Percentiles rank a stretch among this genome's conserved stretches.
phyloP scores from a whole-genome alignment of 1,139 yeast species.

The Taiozyma sp. region DNA sequence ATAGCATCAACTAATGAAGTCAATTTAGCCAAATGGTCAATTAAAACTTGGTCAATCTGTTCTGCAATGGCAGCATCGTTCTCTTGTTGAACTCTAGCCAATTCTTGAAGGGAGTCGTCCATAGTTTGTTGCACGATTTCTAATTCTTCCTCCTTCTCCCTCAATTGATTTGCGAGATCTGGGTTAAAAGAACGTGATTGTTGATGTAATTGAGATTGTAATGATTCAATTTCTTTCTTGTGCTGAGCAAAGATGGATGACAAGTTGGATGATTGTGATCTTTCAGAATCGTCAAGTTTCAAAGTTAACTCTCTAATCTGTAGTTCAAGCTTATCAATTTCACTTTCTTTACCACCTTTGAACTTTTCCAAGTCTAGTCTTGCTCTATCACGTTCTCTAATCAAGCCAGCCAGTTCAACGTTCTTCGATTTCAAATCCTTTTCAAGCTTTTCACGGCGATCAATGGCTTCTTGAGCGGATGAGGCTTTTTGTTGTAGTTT shows the following conservation, averaged over 20 bases:
- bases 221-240: conserved; percentile 46
- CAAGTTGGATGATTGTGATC: conserved; percentile 63
- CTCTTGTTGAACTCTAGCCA: conserved; percentile 52
- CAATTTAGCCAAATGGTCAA: conserved; percentile 47
- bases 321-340: conserved; percentile 62
- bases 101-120: conserved; percentile 64
- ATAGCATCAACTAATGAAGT: conserved; percentile 67
- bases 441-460: conserved; percentile 78
- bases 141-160: conserved; percentile 72
- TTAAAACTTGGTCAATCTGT: conserved; percentile 51
- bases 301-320: conserved; percentile 61
- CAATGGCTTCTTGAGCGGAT: conserved; percentile 89
- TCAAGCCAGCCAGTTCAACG: conserved; percentile 82
- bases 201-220: conserved; percentile 35
- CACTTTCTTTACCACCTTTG: conserved; percentile 62
- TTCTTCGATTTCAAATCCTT: conserved; percentile 83
- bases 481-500: conserved; percentile 86
- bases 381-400: conserved; percentile 87
- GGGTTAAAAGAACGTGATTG: conserved; percentile 20
- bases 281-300: conserved; percentile 59
- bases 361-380: conserved; percentile 75
- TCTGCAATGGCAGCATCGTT: conserved; percentile 53
- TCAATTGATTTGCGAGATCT: conserved; percentile 43
- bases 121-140: conserved; percentile 78
- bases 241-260: conserved; percentile 60